These are phyloP conservation scores for Terana coerulea DNA, from an alignment of 768 basidiomycete genomes.

Conservation along the genomic window DNA sequence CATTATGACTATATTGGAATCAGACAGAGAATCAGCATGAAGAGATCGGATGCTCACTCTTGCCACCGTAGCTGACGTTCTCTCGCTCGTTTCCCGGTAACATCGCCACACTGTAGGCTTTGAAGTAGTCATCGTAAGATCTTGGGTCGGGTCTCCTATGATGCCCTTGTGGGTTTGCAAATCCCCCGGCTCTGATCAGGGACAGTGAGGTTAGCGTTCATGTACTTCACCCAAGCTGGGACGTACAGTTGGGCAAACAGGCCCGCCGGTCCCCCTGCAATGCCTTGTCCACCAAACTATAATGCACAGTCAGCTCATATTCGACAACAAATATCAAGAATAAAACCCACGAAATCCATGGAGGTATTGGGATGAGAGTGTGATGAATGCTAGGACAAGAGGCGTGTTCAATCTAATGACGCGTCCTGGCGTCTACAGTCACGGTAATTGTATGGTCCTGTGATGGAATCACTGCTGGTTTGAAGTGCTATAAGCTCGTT, in stretches of 20 bases:
- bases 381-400: not conserved
- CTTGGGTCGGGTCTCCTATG: constrained; percentile 56
- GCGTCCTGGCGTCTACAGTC: not conserved
- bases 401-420: constrained; percentile 16
- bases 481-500: not conserved
- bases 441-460: not conserved
- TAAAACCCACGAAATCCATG: constrained; percentile 38
- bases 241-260: constrained; percentile 66
- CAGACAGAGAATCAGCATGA: not conserved
- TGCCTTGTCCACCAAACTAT: constrained; percentile 32
- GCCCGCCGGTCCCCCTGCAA: constrained; percentile 50
- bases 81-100: constrained; percentile 81
- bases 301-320: constrained; percentile 20
- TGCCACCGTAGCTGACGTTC: constrained; percentile 95
- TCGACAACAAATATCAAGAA: not conserved
- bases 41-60: constrained; percentile 60
- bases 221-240: constrained; percentile 31
- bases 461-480: not conserved
- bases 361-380: not conserved
- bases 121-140: constrained; percentile 88
- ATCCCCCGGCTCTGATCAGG: too few relatives aligned
- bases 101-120: constrained; percentile 95
- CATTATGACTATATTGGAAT: constrained; percentile 97
- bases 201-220: not conserved
- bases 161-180: too few relatives aligned